A percentile compares a stretch with the other conserved stretches of the same genome.
These are phyloP conservation scores for Puccinia novopanici DNA, from an alignment of 1,284 basidiomycete genomes.

Conservation along the genomic window DNA sequence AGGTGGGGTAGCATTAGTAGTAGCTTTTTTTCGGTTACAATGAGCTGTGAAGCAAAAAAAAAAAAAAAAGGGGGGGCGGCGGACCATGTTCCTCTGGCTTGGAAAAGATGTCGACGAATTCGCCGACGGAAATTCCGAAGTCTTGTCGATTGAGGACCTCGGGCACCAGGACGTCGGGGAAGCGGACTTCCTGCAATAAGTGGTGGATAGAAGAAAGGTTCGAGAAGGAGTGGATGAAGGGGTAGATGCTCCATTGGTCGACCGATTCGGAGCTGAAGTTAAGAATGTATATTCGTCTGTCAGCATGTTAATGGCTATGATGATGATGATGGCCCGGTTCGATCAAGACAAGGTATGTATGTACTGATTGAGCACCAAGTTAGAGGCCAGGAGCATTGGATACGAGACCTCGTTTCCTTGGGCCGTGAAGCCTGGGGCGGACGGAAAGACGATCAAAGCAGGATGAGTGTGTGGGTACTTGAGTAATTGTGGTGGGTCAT, in stretches of 20 bases:
- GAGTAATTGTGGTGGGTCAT: too few species aligned
- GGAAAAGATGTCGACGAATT: slow-evolving; percentile 90
- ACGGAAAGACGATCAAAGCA: slow-evolving; percentile 6
- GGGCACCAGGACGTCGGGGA: slow-evolving; percentile 82
- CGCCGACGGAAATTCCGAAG: slow-evolving; percentile 85
- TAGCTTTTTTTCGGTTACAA: background rate
- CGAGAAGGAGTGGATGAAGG: slow-evolving; percentile 85
- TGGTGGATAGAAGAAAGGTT: slow-evolving; percentile 68
- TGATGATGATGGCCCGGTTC: too few species aligned
- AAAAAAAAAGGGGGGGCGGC: slow-evolving; percentile 53
- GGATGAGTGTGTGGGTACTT: background rate
- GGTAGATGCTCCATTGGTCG: slow-evolving; percentile 74
- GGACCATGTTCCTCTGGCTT: slow-evolving; percentile 61
- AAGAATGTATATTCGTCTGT: too few species aligned
- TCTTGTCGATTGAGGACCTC: slow-evolving; percentile 67
- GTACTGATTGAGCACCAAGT: slow-evolving; percentile 77
- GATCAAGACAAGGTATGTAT: slow-evolving; percentile 52
- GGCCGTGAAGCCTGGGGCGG: slow-evolving; percentile 70
- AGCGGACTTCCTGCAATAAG: slow-evolving; percentile 69
- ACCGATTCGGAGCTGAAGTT: slow-evolving; percentile 69
- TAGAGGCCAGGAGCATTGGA: slow-evolving; percentile 83
- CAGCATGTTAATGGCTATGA: too few species aligned
- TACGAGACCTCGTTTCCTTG: slow-evolving; percentile 93
- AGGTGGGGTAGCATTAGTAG: background rate
- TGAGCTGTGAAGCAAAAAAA: background rate